Base-by-base conservation (phyloP, 2,329 filamentous ascomycete genomes). In the Sarocladium brachiariae region DNA sequence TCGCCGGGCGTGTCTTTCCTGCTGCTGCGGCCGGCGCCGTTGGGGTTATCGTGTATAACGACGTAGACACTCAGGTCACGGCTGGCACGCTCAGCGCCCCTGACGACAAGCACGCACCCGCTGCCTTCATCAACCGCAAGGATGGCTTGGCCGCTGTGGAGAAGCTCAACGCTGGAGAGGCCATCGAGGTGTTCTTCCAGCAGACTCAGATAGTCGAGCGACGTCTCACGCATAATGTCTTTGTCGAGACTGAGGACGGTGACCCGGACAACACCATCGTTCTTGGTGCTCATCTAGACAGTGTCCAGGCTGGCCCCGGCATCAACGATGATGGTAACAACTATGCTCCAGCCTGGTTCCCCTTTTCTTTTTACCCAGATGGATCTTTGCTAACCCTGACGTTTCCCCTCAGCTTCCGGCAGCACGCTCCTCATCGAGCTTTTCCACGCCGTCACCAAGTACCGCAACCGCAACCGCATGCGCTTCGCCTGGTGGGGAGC, bases 401-500 rank as follows among this genome's bases (percentile, higher is more conserved):
- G 27, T 30, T 13, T 14, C 10, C 2, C 9, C 19, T n/a, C 4
- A 27, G 57, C 56, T 4, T 72, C 67, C 0, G 72, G 71, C 11
- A 65, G 65, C 1, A 62, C 69, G 0, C 64, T 69, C 0, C 59
- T 72, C 21, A 59, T 75, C 1, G 69, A 73, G 49, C 58, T 72
- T 7, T 69, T 69, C 50, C 65, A 65, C 5, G 67, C 60, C 14
- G 63, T 71, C 16, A 53, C 61, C 16, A 63, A 72, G 47, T 66
- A 61, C 47, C 59, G 58, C 4, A 63, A 61, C n/a, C 65, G 63
- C 16, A 58, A 64, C 55, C 67, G 66, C 55, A 61, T 72, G 2
- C 62, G 70, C 3, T 73, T 74, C 41, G 66, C 61, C 0, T 75
- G 69, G 67, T 74, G 71, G 71, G 69, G 66, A 0, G 71, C 70